Base-by-base conservation (phyloP, 1,139 yeast species). In the Hemisphaericaspora lyxosophila region DNA sequence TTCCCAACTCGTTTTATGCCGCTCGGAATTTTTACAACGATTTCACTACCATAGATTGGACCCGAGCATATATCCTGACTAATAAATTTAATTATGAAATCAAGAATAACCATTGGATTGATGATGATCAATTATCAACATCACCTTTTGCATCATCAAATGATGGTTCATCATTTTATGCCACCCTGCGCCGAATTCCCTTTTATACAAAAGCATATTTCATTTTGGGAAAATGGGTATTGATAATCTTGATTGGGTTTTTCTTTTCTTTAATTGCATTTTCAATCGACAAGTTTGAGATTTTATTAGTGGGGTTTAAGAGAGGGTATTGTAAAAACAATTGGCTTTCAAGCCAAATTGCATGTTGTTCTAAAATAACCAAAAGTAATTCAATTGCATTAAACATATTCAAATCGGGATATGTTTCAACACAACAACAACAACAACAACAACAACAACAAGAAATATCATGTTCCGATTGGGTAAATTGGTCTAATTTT, bases 31-130 rank as follows among this genome's bases (percentile, higher is more conserved):
- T 64, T 57, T 79, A 79, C 52, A 80, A 80, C 53, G 83, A 80
- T 53, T 80, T 78, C 55, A 79, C 85, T 17, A 78, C 84, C n/a
- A 75, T 78, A n/a, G 85, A 80, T 58, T 80, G 85, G 85, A 73
- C 78, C 3, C 66, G 69, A 30, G 82, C 80, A 22, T 70, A 70
- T 31, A 62, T 76, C 20, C 59, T 63, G 43, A 75, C 75, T 33
- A 75, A 79, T 29, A 59, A 62, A 31, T 62, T 79, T 36, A 64
- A 70, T 44, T 74, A 64, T 45, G 62, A 64, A 31, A 49, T 79
- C 11, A 42, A 46, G 22, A 31, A 41, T 30, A 57, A 37, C 14
- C 19, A 33, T 25, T 46, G 48, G 47, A 31, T 38, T 8, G 42
- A 38, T 9, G 34, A 36, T 17, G 36, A 23, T 13, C 24, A 33